Base-by-base conservation (phyloP, 2,329 filamentous ascomycete genomes). In the Beauveria bassiana region DNA sequence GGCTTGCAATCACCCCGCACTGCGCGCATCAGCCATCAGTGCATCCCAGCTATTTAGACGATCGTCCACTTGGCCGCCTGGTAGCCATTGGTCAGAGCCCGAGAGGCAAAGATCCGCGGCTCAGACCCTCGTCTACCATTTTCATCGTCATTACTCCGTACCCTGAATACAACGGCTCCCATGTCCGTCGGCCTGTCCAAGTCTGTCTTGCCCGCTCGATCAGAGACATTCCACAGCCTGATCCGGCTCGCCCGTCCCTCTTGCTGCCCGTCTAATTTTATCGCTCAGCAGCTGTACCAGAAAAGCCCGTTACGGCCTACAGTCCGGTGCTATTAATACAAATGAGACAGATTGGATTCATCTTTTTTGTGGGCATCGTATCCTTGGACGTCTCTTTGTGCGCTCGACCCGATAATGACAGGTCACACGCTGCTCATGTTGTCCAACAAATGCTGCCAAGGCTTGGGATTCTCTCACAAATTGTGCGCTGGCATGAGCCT, bases 381-480 rank as follows among this genome's bases (percentile, higher is more conserved):
- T 42, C 24, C 47, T 31, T 22, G 38, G 45, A n/a, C 16, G 18
- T 31, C 38, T 16, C 9, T 58, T 14, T 14, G 42, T 34, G 16
- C 34, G 14, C n/a, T 42, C 47, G 40, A 20, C 58, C 14, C 46
- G 40, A 38, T 45, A 53, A 53, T 60, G 58, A 60, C 58, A 60
- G 42, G 58, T 60, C 58, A 60, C 42, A 60, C 49, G 49, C 50
- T 60, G 49, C 20, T 24, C 22, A 52, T 38, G 53, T 46, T 54
- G 20, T 43, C 58, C 49, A 60, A 28, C 26, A n/a, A 34, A 53
- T 60, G 24, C 42, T 46, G 58, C 58, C 58, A 60, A 60, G 58
- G 38, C 40, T 24, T 22, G 56, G 26, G 58, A 46, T n/a, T 52
- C n/a, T 53, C 28, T 53, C 49, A 45, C 47, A 12, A 60, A 52